These are phyloP conservation scores for Pythium scleroteichum DNA, from an alignment of 352 stramenopile species.

Conservation along the genomic window DNA sequence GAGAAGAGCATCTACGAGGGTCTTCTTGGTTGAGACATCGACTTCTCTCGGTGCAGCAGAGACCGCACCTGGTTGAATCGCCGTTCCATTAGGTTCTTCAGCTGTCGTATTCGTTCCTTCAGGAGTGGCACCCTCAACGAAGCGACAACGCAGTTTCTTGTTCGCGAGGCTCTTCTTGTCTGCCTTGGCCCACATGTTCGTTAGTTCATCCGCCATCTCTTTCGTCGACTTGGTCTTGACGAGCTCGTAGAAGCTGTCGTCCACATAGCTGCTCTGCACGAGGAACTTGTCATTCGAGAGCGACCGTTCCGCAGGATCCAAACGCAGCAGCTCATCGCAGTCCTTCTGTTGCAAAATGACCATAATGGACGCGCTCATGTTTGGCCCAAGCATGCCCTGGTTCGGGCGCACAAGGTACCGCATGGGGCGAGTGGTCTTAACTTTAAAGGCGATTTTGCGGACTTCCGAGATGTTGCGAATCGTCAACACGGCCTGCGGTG, in stretches of 20 bases:
- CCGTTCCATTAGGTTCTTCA: background rate
- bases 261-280: conserved; percentile 84
- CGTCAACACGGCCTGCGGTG: conserved; percentile 77
- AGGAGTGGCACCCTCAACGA: conserved; percentile 53
- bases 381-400: conserved; percentile 79
- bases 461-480: conserved; percentile 83
- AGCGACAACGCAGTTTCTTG: conserved; percentile 89
- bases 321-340: conserved; percentile 80
- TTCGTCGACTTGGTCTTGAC: conserved; percentile 87
- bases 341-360: conserved; percentile 90
- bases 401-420: conserved; percentile 90
- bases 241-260: conserved; percentile 84
- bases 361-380: conserved; percentile 77
- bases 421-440: conserved; percentile 87
- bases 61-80: background rate
- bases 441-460: conserved; percentile 88
- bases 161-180: conserved; percentile 82
- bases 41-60: background rate
- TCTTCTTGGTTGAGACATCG: conserved; percentile 11
- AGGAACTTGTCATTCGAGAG: conserved; percentile 91
- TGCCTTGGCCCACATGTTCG: conserved; percentile 81
- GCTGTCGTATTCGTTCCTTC: conserved; percentile 11
- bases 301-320: conserved; percentile 76
- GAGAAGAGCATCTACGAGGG: background rate
- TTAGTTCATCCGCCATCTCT: conserved; percentile 87